These are phyloP conservation scores for Talaromyces trachyspermus DNA, from an alignment of 495 filamentous ascomycete species.

Conservation along the genomic window DNA sequence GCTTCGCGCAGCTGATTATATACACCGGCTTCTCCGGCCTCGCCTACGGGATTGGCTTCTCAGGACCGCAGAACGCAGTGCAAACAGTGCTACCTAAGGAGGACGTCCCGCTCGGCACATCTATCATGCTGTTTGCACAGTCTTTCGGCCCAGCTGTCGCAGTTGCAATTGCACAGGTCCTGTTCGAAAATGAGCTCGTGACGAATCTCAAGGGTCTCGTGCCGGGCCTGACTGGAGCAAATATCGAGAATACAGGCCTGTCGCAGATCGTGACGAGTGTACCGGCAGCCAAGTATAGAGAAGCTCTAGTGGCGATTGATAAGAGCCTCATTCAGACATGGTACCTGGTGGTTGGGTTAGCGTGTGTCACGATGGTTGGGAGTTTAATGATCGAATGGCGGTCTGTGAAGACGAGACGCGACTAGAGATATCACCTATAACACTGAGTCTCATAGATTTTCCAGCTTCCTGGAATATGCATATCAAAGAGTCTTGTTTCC, in stretches of 20 bases:
- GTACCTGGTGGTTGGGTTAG: slow-evolving; percentile 24
- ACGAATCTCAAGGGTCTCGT: slow-evolving; percentile 29
- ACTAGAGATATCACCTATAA: too few species aligned
- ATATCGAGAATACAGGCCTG: slow-evolving; percentile 40
- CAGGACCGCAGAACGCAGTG: slow-evolving; percentile 51
- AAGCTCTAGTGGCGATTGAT: slow-evolving; percentile 42
- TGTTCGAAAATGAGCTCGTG: slow-evolving; percentile 45
- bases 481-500: too few species aligned
- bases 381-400: slow-evolving; percentile 50
- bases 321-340: slow-evolving; percentile 15
- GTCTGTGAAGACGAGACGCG: slow-evolving; percentile 38
- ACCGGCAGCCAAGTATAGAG: slow-evolving; percentile 22
- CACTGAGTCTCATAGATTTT: too few species aligned
- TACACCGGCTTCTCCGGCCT: slow-evolving; percentile 50
- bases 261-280: slow-evolving; percentile 24
- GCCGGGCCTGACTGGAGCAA: slow-evolving; percentile 23
- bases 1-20: slow-evolving; percentile 48
- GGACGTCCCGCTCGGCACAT: slow-evolving; percentile 48
- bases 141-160: slow-evolving; percentile 54
- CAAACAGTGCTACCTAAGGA: slow-evolving; percentile 46
- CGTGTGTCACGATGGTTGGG: slow-evolving; percentile 42
- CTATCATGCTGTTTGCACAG: slow-evolving; percentile 55
- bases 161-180: slow-evolving; percentile 44
- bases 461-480: too few species aligned
- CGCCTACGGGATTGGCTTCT: slow-evolving; percentile 57